These are phyloP conservation scores for Pythium angustatum DNA, from an alignment of 352 stramenopile genomes.

Conservation along the genomic window DNA sequence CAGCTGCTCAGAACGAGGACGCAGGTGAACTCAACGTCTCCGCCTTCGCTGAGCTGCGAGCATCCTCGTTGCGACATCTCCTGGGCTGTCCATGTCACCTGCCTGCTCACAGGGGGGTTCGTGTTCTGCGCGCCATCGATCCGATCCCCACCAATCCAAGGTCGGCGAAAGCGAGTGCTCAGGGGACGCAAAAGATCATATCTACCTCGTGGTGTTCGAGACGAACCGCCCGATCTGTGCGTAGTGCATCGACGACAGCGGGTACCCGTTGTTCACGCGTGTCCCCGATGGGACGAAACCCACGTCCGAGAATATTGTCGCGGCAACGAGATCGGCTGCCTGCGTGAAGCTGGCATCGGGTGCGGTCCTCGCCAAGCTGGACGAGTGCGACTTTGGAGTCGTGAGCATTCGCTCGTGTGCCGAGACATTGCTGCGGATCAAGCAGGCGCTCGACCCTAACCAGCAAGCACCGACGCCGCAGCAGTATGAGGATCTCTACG, in stretches of 20 bases:
- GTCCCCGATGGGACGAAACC: slow-evolving; percentile 43
- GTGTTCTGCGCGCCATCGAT: too few relatives aligned
- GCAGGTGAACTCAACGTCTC: too few relatives aligned
- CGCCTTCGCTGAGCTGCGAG: too few relatives aligned
- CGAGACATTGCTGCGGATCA: slow-evolving; percentile 25
- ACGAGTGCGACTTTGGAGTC: slow-evolving; percentile 46
- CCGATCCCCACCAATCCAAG: too few relatives aligned
- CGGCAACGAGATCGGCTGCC: slow-evolving; percentile 37
- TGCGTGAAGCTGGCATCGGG: slow-evolving; percentile 30
- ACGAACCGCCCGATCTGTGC: slow-evolving; percentile 60
- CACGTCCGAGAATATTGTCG: slow-evolving; percentile 40
- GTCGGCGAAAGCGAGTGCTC: slow-evolving; percentile 24
- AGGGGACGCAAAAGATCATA: slow-evolving; percentile 6
- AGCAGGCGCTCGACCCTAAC: slow-evolving; percentile 16
- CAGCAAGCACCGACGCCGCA: slow-evolving; percentile 8
- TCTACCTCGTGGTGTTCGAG: slow-evolving; percentile 42
- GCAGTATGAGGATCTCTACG: slow-evolving; percentile 29
- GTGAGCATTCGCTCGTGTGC: slow-evolving; percentile 27
- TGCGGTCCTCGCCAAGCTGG: slow-evolving; percentile 29
- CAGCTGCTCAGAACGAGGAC: too few relatives aligned
- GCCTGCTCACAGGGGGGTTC: too few relatives aligned
- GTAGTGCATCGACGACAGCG: slow-evolving; percentile 40
- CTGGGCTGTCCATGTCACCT: too few relatives aligned
- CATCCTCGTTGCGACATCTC: too few relatives aligned
- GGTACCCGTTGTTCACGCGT: slow-evolving; percentile 70